Evolutionary conservation across 306 rosid genomes (phyloP).

Genomic region (Trifolium fragiferum): DNA sequence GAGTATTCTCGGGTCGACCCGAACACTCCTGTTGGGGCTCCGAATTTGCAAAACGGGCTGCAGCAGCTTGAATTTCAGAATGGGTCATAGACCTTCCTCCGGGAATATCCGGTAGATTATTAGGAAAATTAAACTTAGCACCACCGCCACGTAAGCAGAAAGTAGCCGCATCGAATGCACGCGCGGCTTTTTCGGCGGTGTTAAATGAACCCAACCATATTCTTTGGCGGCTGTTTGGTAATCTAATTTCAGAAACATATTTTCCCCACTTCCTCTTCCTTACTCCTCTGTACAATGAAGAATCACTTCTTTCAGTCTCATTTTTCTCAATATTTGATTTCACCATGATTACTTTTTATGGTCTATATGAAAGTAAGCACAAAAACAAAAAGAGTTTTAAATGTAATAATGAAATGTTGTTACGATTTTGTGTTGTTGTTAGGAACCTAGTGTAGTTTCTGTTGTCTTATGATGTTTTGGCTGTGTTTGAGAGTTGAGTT

Average conservation of each 20-base stretch:
- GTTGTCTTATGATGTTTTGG: neutral
- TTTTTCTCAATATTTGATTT: constrained; percentile 10
- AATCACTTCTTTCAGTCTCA: constrained; percentile 21
- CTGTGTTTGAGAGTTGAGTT: neutral
- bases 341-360: constrained; percentile 30
- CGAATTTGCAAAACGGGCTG: constrained; percentile 62
- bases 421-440: neutral
- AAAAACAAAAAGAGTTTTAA: too few relatives aligned
- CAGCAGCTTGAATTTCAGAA: constrained; percentile 63
- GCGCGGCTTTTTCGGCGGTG: constrained; percentile 79
- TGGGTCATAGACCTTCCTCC: constrained; percentile 54
- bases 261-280: constrained; percentile 91
- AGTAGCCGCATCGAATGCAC: constrained; percentile 86
- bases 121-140: constrained; percentile 75
- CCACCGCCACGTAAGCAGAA: constrained; percentile 76
- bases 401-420: too few relatives aligned
- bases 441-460: too few relatives aligned
- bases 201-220: constrained; percentile 92
- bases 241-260: constrained; percentile 83
- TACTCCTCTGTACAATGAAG: constrained; percentile 59
- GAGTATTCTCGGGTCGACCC: constrained; percentile 49
- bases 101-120: constrained; percentile 61
- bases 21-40: constrained; percentile 5
- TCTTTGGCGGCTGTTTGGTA: constrained; percentile 85
- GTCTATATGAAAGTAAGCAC: neutral